Percentiles rank a stretch among this genome's conserved stretches.
Conservation (phyloP, 2,329 filamentous ascomycete species). For the Huntiella savannae region DNA sequence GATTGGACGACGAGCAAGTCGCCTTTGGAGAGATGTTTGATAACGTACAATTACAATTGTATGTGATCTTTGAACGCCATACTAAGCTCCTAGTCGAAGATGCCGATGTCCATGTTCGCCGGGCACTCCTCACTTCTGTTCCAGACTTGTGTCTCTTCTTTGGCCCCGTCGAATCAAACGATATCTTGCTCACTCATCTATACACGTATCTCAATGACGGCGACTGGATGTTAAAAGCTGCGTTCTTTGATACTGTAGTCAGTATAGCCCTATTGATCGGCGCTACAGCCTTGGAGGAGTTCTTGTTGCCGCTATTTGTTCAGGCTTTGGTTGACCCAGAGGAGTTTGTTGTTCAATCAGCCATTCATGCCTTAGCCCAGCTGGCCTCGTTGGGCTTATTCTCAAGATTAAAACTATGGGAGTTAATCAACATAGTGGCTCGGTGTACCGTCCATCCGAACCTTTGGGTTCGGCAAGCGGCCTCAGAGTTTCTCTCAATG, state of each 20-base stretch:
- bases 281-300: conserved; percentile 76
- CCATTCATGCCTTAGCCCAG: conserved; percentile 68
- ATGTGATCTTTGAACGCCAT: conserved; percentile 69
- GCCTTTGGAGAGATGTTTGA: conserved; percentile 75
- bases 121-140: conserved; percentile 82
- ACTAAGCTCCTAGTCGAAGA: conserved; percentile 85
- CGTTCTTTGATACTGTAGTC: conserved; percentile 89
- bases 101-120: conserved; percentile 61
- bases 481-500: conserved; percentile 63
- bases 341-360: conserved; percentile 83
- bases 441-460: conserved; percentile 90
- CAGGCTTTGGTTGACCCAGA: conserved; percentile 86
- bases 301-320: conserved; percentile 87
- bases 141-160: conserved; percentile 90
- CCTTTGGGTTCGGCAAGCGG: conserved; percentile 81
- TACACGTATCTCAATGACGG: conserved; percentile 95
- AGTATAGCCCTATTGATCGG: conserved; percentile 84
- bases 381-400: conserved; percentile 79
- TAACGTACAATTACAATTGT: conserved; percentile 61
- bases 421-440: conserved; percentile 64
- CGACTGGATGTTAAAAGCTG: conserved; percentile 91
- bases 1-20: conserved; percentile 38
- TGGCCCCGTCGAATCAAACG: conserved; percentile 74
- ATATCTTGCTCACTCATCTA: conserved; percentile 87
- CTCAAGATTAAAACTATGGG: conserved; percentile 68